These are phyloP conservation scores for Kodamaea jinghongensis DNA, from an alignment of 805 yeast genomes.

Conservation along the genomic window DNA sequence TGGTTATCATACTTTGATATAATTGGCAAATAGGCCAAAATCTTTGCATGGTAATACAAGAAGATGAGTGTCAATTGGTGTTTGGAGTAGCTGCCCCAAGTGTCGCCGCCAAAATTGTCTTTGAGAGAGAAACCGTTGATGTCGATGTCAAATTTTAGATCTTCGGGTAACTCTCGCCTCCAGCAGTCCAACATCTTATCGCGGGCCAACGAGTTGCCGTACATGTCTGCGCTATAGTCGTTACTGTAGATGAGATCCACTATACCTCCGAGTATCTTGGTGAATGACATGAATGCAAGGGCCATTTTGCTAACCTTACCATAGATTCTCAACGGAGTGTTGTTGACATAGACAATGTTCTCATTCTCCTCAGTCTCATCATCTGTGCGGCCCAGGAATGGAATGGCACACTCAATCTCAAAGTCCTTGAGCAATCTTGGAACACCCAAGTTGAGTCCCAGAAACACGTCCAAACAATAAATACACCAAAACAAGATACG, in stretches of 20 bases:
- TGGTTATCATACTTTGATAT: constrained; percentile 41
- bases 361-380: constrained; percentile 44
- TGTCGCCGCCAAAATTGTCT: constrained; percentile 22
- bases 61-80: constrained; percentile 53
- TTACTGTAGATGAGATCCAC: constrained; percentile 66
- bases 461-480: constrained; percentile 71
- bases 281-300: constrained; percentile 61
- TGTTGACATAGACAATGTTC: constrained; percentile 58
- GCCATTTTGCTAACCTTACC: constrained; percentile 69
- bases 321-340: constrained; percentile 57
- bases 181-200: constrained; percentile 78
- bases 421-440: constrained; percentile 77
- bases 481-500: constrained; percentile 83
- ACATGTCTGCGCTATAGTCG: constrained; percentile 27
- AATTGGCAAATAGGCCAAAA: constrained; percentile 40
- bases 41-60: constrained; percentile 42
- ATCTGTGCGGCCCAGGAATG: constrained; percentile 51
- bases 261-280: constrained; percentile 71
- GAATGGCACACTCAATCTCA: constrained; percentile 84
- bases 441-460: constrained; percentile 75
- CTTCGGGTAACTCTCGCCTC: constrained; percentile 66
- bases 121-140: constrained; percentile 49
- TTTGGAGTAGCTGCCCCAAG: constrained; percentile 33
- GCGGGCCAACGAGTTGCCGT: constrained; percentile 24
- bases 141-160: constrained; percentile 62